Evolutionary conservation across 2,329 filamentous ascomycete genomes (phyloP).

Genomic region (Hypoxylon sp.): DNA sequence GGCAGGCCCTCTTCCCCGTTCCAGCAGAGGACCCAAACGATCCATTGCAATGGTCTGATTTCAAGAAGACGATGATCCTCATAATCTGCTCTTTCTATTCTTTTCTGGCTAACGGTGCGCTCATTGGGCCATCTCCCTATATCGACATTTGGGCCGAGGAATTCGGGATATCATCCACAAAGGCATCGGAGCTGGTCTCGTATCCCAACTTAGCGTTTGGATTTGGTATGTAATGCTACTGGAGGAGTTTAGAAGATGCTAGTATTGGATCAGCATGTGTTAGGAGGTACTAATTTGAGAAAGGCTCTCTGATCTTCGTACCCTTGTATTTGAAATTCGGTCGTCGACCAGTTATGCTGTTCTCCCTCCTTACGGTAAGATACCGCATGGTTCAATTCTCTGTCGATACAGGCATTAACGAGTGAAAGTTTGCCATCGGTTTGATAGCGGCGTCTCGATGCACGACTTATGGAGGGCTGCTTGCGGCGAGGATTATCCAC

Average conservation of each 20-base stretch:
- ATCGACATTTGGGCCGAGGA: constrained; percentile 66
- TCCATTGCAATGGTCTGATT: constrained; percentile 60
- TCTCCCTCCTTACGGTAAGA: constrained; percentile 55
- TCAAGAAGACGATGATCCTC: constrained; percentile 70
- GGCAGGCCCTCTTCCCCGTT: constrained; percentile 49
- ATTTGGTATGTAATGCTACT: constrained; percentile 56
- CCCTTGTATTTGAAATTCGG: constrained; percentile 66
- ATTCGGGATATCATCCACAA: constrained; percentile 63
- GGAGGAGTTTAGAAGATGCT: neutral
- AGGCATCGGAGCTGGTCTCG: constrained; percentile 67
- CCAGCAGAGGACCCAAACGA: constrained; percentile 50
- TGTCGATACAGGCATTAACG: constrained; percentile 7
- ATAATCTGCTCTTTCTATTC: constrained; percentile 68
- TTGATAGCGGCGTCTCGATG: constrained; percentile 57
- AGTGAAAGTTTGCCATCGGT: constrained; percentile 55
- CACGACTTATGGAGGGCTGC: constrained; percentile 54
- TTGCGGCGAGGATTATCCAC: constrained; percentile 57
- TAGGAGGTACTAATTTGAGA: constrained; percentile 30
- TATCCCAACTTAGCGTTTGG: constrained; percentile 73
- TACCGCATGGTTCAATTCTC: neutral
- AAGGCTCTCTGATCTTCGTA: constrained; percentile 66
- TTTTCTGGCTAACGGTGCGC: constrained; percentile 68
- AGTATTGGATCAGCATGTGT: neutral
- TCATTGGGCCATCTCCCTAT: constrained; percentile 70
- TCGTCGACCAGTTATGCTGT: constrained; percentile 59